These are phyloP conservation scores for Lipomyces kockii DNA, from an alignment of 805 yeast species.

Conservation along the genomic window DNA sequence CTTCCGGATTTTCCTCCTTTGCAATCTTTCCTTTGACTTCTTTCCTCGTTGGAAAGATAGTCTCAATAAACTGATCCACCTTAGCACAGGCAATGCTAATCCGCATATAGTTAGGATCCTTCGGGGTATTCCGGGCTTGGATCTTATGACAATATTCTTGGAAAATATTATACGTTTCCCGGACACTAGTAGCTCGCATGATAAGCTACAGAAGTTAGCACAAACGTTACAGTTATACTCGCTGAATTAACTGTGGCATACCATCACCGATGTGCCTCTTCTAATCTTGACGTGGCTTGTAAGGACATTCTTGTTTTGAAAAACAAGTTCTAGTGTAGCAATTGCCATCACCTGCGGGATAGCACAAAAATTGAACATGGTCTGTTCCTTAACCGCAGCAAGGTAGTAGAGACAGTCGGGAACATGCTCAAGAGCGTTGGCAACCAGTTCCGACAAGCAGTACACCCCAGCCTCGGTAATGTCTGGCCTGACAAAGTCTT, in stretches of 20 bases:
- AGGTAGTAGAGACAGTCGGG: constrained; percentile 76
- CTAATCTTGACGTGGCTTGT: constrained; percentile 80
- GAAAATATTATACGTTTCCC: constrained; percentile 78
- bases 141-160: constrained; percentile 72
- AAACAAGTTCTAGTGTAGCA: constrained; percentile 86
- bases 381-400: constrained; percentile 75
- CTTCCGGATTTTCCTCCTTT: constrained; percentile 12
- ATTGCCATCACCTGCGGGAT: constrained; percentile 99
- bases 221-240: not conserved
- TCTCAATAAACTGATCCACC: constrained; percentile 84
- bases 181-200: constrained; percentile 70
- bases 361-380: constrained; percentile 88
- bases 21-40: not conserved
- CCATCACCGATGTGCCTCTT: constrained; percentile 64
- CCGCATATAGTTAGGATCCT: constrained; percentile 83
- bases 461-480: constrained; percentile 60
- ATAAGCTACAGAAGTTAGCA: constrained; percentile 56
- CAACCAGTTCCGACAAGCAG: constrained; percentile 81
- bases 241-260: constrained; percentile 43
- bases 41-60: constrained; percentile 36
- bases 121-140: constrained; percentile 76
- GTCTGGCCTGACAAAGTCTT: constrained; percentile 61
- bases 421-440: constrained; percentile 78
- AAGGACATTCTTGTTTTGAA: constrained; percentile 76
- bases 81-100: constrained; percentile 86